Percentiles rank a stretch among this genome's conserved stretches.
Conservation (phyloP, 169 alveolate species). For the Eimeria sp. region DNA sequence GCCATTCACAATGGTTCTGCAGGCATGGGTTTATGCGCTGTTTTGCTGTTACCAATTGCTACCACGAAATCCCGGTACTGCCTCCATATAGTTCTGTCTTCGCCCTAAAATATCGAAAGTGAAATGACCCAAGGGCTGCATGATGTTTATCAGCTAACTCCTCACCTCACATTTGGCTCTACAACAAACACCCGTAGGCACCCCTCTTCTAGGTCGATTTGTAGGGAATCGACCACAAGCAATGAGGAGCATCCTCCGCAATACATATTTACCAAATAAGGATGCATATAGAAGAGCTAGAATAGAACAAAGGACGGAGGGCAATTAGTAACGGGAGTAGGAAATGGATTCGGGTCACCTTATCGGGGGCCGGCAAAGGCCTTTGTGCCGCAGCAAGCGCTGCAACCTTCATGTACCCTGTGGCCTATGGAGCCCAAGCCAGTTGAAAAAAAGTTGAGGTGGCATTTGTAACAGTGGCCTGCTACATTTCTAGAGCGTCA, state of each 20-base stretch:
- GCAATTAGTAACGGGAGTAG: neutral
- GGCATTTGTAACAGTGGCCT: neutral
- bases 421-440: neutral
- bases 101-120: neutral
- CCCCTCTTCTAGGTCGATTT: too few species aligned
- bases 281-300: neutral
- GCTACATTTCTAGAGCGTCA: neutral
- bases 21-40: neutral
- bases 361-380: neutral
- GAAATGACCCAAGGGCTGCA: neutral
- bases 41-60: neutral
- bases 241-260: neutral
- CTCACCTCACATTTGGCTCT: neutral
- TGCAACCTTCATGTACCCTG: neutral
- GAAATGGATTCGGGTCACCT: neutral
- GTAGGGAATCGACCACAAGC: neutral
- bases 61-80: neutral
- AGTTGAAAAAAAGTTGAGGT: neutral
- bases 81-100: neutral
- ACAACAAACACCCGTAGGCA: neutral
- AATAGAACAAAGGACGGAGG: neutral
- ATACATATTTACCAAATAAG: neutral
- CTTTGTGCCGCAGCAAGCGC: neutral
- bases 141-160: neutral
- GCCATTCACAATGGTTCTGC: neutral